Base-by-base conservation (phyloP, 768 basidiomycete species). In the Symmetrospora coprosmae region DNA sequence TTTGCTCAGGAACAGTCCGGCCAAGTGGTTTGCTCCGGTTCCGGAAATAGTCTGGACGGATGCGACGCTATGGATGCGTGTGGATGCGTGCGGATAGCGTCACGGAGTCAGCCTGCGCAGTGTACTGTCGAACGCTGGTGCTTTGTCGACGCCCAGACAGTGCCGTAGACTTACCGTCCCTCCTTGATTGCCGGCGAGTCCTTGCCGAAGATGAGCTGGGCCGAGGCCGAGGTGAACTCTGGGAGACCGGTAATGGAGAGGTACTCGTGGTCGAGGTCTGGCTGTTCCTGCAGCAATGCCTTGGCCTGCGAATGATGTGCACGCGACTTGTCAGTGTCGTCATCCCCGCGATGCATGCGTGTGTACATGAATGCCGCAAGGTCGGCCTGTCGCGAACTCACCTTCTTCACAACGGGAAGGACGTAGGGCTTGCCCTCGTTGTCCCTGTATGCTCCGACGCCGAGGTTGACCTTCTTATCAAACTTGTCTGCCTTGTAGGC, bases 401-500 rank as follows among this genome's bases (percentile, higher is more conserved):
- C 89, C 80, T 88, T 87, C 73, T 85, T 82, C 35, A 99, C 94
- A 40, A 83, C 82, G 45, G 79, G 82, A 59, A 99, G 77, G 56
- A 99, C 82, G 72, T 90, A 97, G 4, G 92, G 92, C 75, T 94
- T 96, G 58, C 94, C 94, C 55, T 84, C 78, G 65, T 82, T 87
- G 68, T 99, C 90, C 62, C 94, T 81, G 78, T 90, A 96, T 43
- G 88, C 87, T 68, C 94, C 94, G 66, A 96, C 94, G 70, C 94
- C 94, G 61, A 99, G 79, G 76, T 97, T 99, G 71, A 99, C 92
- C 74, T 97, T 97, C 66, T 83, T 82, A 17, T 86, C 77, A 72
- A 86, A 82, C 69, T 81, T 83, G 80, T 96, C 89, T 41, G 88
- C 87, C 76, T 91, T 94, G 81, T 90, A 99, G 28, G 89, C 88